Base-by-base conservation (phyloP, 805 yeast species). In the Saturnispora sekii region DNA sequence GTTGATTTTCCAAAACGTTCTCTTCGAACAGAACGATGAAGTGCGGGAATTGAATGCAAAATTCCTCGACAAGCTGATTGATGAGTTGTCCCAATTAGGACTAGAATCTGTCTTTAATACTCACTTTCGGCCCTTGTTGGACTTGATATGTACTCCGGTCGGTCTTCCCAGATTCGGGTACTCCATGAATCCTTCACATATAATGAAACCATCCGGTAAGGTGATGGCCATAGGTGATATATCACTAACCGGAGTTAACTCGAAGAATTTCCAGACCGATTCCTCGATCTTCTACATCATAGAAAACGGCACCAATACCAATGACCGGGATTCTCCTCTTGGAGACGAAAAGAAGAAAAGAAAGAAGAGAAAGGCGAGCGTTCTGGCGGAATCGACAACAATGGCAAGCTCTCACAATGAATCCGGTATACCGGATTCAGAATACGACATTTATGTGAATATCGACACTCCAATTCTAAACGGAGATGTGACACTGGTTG, bases 161-260 rank as follows among this genome's bases (percentile, higher is more conserved):
- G 98, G 99, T 49, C 79, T 88, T 45, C 84, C 95, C 4, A 79
- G 97, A 51, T 84, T 82, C 59, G 84, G 81, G 54, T 93, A 86
- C 61, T 76, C 78, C 31, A 86, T 93, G 96, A 80, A 84, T 52
- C 68, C 84, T 0, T 66, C 71, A n/a, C 70, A 78, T 41, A 75
- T 93, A 35, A 66, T 90, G 57, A 77, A 84, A 51, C 95, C 97
- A 1, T 83, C 95, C 10, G 94, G 93, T 1, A 70, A 54, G 42
- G 60, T 70, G 30, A 58, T 52, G 57, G 64, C 53, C 4, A 51
- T 53, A 16, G 40, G 50, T 4, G 64, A 60, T 48, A 46, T 60
- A 8, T 53, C 57, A 5, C 35, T 59, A 10, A 52, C 62, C 5
- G 63, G 63, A 9, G 47, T 53, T 28, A 57, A 54, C 35, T 35